phyloP scores from a whole-genome alignment of 2,329 filamentous ascomycete species.

The Xylariaceae sp. region DNA sequence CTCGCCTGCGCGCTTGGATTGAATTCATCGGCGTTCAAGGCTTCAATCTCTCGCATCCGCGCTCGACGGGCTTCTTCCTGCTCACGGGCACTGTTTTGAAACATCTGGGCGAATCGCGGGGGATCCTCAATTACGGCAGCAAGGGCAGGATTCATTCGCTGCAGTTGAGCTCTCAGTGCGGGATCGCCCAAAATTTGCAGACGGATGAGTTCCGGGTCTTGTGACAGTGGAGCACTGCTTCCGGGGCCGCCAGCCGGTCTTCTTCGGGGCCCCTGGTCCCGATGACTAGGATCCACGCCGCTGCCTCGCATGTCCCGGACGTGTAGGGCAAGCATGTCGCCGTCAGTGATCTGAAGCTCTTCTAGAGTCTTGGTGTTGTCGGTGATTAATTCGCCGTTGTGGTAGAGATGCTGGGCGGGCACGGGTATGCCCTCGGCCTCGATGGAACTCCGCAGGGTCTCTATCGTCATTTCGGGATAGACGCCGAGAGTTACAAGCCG shows the following conservation, averaged over 20 bases:
- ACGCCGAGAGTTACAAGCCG: slow-evolving; percentile 62
- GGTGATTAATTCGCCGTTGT: slow-evolving; percentile 77
- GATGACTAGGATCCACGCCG: slow-evolving; percentile 36
- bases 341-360: slow-evolving; percentile 74
- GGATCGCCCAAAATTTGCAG: slow-evolving; percentile 80
- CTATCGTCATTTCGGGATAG: slow-evolving; percentile 66
- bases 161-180: slow-evolving; percentile 64
- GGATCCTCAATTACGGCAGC: slow-evolving; percentile 72
- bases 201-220: slow-evolving; percentile 76
- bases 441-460: slow-evolving; percentile 82
- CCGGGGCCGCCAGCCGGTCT: slow-evolving; percentile 18
- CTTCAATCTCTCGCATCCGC: slow-evolving; percentile 75
- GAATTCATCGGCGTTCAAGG: slow-evolving; percentile 90
- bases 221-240: slow-evolving; percentile 33
- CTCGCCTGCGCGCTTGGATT: slow-evolving; percentile 84
- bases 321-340: slow-evolving; percentile 88
- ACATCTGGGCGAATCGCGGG: slow-evolving; percentile 69
- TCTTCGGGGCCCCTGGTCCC: slow-evolving; percentile 35
- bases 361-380: slow-evolving; percentile 78
- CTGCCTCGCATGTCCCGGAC: slow-evolving; percentile 58
- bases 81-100: slow-evolving; percentile 62
- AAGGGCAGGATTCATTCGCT: slow-evolving; percentile 70
- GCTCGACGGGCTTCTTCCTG: slow-evolving; percentile 70
- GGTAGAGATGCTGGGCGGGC: slow-evolving; percentile 76
- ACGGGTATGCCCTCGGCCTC: slow-evolving; percentile 75